These are phyloP conservation scores for Epicoccum sorghinum DNA, from an alignment of 2,329 filamentous ascomycete species.

Conservation along the genomic window DNA sequence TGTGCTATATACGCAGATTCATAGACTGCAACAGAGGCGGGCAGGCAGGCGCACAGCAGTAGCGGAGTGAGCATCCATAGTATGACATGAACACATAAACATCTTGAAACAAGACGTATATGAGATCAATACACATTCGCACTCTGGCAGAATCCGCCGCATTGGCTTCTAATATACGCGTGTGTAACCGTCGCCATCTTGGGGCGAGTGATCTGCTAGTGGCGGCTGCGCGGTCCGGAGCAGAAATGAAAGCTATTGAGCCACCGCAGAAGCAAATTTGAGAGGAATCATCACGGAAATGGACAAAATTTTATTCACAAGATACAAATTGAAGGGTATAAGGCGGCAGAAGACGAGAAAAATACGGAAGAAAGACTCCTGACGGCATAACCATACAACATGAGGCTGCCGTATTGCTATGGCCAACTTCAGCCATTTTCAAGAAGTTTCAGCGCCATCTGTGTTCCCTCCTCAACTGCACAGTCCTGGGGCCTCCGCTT, in stretches of 20 bases:
- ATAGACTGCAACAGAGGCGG: slow-evolving; percentile 1
- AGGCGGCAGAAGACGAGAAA: not conserved
- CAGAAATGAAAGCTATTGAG: too few species aligned
- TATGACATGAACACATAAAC: slow-evolving; percentile 18
- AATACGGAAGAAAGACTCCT: not conserved
- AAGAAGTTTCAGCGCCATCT: not conserved
- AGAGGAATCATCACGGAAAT: not conserved
- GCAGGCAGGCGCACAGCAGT: slow-evolving; percentile 16
- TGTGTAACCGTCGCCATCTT: slow-evolving; percentile 37
- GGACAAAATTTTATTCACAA: too few species aligned
- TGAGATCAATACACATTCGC: slow-evolving; percentile 16
- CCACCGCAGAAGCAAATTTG: not conserved
- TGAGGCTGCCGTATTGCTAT: too few species aligned
- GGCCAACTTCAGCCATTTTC: too few species aligned
- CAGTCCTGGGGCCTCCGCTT: slow-evolving; percentile 13
- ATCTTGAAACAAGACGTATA: slow-evolving; percentile 25
- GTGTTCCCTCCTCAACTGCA: slow-evolving; percentile 5
- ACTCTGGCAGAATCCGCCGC: slow-evolving; percentile 27
- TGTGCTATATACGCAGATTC: slow-evolving; percentile 28
- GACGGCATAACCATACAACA: too few species aligned
- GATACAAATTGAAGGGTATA: slow-evolving; percentile 2
- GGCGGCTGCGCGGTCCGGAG: slow-evolving; percentile 44
- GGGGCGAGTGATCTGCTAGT: slow-evolving; percentile 26
- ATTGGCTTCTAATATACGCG: slow-evolving; percentile 42
- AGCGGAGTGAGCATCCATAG: slow-evolving; percentile 13